Evolutionary conservation across 805 yeast genomes (phyloP), one percentile per base, ranked within the genome.

Genomic region (Soucietia sequanensis): DNA sequence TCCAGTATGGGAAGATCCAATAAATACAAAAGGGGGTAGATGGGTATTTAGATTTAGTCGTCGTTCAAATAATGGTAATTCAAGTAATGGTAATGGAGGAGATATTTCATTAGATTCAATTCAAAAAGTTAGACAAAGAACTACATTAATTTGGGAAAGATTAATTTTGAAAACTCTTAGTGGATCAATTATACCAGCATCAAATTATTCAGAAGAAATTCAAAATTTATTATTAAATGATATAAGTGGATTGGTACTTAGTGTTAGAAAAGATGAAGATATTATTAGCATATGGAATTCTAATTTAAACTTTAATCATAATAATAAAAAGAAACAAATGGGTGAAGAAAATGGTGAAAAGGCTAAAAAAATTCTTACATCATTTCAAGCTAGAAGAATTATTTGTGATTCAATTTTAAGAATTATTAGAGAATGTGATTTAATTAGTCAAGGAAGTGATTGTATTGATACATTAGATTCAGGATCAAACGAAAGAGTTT

Each of bases 1-100:
- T 43, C 86, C 86, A 8, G 73, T 77, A 31, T 80, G 86, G 84
- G 84, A 80, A 50, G 84, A 80, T 49, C 80, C 81, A 6, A 61
- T 68, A 32, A 80, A 80, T 50, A 57, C 70, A 40, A 61, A 65
- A 33, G 85, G 85, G 23, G 85, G 86, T 2, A 61, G 83, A 45
- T 79, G 83, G 83, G 68, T 75, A 13, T 72, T 78, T 44, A 62
- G 79, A 42, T 69, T 77, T 45, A 55, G 60, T 47, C 58, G 75
- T 27, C 52, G 67, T 4, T 37, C 43, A 13, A 44, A 42, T 30
- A 48, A 44, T 27, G 44, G 38, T 31, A 25, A 31, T 19, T 34
- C 40, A 3, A 19, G 23, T 21, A 41, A 34, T 25, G 37, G 36
- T 16, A 47, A 47, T n/a, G 39, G 37, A 12, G 46, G 30, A 27